Evolutionary conservation across 2,329 filamentous ascomycete genomes (phyloP).

Genomic region (Nigrospora osmanthi): DNA sequence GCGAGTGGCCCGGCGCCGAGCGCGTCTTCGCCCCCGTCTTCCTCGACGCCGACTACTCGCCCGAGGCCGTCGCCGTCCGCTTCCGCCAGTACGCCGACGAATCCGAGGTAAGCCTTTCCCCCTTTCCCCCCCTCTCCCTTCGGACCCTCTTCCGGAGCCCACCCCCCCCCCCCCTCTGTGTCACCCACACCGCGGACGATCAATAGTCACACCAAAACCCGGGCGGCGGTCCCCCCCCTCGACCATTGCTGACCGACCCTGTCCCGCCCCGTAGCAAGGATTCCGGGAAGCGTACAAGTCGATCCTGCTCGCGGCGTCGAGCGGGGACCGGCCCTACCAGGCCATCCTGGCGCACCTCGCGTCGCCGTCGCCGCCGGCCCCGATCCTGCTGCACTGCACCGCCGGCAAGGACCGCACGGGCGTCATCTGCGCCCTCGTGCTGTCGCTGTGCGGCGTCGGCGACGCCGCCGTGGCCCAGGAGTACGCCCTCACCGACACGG

Average conservation of each 20-base stretch:
- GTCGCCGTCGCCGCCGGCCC: constrained; percentile 18
- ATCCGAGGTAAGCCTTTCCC: constrained; percentile 21
- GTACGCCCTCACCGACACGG: constrained; percentile 52
- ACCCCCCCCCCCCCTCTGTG: no score
- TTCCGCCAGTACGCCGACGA: constrained; percentile 43
- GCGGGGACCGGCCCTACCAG: constrained; percentile 6
- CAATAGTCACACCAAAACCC: no score
- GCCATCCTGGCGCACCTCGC: constrained; percentile 10
- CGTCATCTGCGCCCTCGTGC: constrained; percentile 51
- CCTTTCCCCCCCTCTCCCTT: no score
- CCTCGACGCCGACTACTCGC: constrained; percentile 44
- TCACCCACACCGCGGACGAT: no score
- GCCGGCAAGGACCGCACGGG: constrained; percentile 57
- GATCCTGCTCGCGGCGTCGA: constrained; percentile 8
- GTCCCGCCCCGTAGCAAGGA: constrained; percentile 4
- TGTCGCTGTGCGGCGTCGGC: constrained; percentile 50
- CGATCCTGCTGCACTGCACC: constrained; percentile 32
- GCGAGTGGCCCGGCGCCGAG: constrained; percentile 41
- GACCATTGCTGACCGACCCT: no score
- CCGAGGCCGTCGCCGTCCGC: constrained; percentile 47
- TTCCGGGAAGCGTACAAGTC: constrained; percentile 8
- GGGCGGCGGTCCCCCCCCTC: no score
- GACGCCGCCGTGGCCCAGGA: constrained; percentile 45
- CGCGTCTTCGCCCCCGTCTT: constrained; percentile 56
- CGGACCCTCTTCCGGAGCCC: no score